phyloP scores from a whole-genome alignment of 2,329 filamentous ascomycete genomes.

The Penicillium sp. region DNA sequence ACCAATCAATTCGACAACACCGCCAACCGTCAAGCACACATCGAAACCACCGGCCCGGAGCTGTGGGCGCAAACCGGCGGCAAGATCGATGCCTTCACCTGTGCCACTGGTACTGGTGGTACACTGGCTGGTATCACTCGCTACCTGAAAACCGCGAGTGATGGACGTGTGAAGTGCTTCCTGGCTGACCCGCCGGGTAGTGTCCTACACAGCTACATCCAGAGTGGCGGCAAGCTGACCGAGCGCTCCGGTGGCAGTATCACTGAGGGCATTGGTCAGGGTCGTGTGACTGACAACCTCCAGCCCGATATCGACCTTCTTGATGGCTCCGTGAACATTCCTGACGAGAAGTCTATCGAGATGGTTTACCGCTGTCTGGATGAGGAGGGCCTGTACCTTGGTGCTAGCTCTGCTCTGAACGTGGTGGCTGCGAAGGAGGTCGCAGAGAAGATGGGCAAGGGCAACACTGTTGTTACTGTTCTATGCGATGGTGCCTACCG shows the following conservation, averaged over 20 bases:
- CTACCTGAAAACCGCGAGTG: conserved; percentile 81
- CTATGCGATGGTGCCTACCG: conserved; percentile 96
- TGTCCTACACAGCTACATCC: conserved; percentile 90
- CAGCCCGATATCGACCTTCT: conserved; percentile 80
- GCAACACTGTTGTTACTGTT: conserved; percentile 89
- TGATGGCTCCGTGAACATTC: conserved; percentile 82
- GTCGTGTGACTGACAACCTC: conserved; percentile 93
- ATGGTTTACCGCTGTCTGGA: conserved; percentile 98
- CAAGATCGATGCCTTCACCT: conserved; percentile 90
- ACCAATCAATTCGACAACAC: conserved; percentile 99
- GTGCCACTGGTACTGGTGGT: conserved; percentile 89
- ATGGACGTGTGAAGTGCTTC: conserved; percentile 80
- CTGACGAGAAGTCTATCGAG: conserved; percentile 91
- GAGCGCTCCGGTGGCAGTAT: conserved; percentile 86
- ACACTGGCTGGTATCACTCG: conserved; percentile 87
- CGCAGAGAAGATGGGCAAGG: conserved; percentile 84
- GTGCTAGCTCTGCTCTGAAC: conserved; percentile 90
- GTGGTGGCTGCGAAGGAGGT: conserved; percentile 95
- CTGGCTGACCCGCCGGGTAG: conserved; percentile 93
- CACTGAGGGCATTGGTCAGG: conserved; percentile 97
- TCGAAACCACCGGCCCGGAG: conserved; percentile 96
- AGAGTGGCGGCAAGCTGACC: conserved; percentile 78
- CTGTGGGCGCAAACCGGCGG: conserved; percentile 93
- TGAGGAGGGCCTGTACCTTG: conserved; percentile 93
- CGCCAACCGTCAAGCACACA: conserved; percentile 89